Percentiles rank a stretch among this genome's conserved stretches.
Evolutionary conservation across 805 yeast species (phyloP).

Genomic region (Lachancea nothofagi): DNA sequence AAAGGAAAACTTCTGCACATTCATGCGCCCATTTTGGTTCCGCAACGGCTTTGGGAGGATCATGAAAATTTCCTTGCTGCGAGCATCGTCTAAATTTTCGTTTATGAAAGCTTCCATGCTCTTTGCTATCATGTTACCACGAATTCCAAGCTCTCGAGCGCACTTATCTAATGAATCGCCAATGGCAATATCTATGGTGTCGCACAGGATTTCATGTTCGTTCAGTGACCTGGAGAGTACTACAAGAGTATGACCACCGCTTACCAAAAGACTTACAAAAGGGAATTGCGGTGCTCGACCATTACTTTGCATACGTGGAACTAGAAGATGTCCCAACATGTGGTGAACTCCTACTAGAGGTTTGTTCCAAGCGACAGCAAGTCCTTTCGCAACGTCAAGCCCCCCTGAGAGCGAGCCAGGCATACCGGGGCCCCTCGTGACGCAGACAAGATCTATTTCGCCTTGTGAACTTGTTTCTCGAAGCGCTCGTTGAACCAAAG

Average conservation of each 20-base stretch:
- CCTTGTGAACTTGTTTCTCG: slow-evolving; percentile 8
- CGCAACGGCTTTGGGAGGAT: slow-evolving; percentile 48
- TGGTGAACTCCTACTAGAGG: slow-evolving; percentile 92
- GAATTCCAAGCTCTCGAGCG: slow-evolving; percentile 75
- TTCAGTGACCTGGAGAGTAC: slow-evolving; percentile 57
- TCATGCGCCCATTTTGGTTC: slow-evolving; percentile 42
- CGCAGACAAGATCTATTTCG: slow-evolving; percentile 71
- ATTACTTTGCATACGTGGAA: slow-evolving; percentile 48
- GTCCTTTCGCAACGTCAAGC: slow-evolving; percentile 77
- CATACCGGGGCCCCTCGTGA: slow-evolving; percentile 97
- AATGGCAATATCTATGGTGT: slow-evolving; percentile 82
- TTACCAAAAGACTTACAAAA: slow-evolving; percentile 68
- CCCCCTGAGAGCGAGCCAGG: slow-evolving; percentile 81
- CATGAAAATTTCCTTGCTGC: slow-evolving; percentile 10
- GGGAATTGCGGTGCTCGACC: slow-evolving; percentile 51
- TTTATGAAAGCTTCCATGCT: slow-evolving; percentile 60
- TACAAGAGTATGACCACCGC: slow-evolving; percentile 94
- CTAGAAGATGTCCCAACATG: slow-evolving; percentile 86
- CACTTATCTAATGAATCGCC: slow-evolving; percentile 95
- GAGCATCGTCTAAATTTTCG: slow-evolving; percentile 4
- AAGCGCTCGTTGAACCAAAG: slow-evolving; percentile 44
- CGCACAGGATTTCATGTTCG: slow-evolving; percentile 66
- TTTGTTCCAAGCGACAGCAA: slow-evolving; percentile 66
- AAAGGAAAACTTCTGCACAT: slow-evolving; percentile 60
- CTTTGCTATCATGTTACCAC: slow-evolving; percentile 81